phyloP scores from a whole-genome alignment of 2,329 filamentous ascomycete species.

The Tolypocladium ovalisporum region DNA sequence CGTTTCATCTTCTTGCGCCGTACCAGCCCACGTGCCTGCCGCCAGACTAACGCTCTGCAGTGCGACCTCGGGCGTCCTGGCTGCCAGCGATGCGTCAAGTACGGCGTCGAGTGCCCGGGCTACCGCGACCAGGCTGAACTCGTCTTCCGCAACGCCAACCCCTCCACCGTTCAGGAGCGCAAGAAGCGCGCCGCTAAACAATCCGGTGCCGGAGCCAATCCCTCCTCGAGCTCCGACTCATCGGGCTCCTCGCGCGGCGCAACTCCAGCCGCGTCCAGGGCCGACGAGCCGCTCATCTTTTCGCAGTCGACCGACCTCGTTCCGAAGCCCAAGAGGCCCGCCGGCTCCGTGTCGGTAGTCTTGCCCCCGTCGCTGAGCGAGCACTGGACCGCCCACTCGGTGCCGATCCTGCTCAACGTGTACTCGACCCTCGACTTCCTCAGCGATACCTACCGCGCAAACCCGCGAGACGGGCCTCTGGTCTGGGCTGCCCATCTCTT shows the following conservation, averaged over 20 bases:
- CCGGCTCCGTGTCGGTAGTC: neutral
- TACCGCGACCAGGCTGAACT: conserved; percentile 28
- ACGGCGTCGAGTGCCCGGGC: conserved; percentile 26
- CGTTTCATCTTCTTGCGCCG: neutral
- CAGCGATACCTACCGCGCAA: conserved; percentile 14
- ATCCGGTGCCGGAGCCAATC: neutral
- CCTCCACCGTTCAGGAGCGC: conserved; percentile 16
- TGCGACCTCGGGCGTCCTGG: conserved; percentile 28
- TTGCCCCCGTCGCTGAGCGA: conserved; percentile 14
- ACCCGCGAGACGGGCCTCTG: conserved; percentile 20
- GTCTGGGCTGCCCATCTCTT: conserved; percentile 28
- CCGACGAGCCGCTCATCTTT: neutral
- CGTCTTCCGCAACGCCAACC: conserved; percentile 24
- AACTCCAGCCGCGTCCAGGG: neutral
- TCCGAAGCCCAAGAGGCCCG: neutral
- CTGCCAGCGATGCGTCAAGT: conserved; percentile 29
- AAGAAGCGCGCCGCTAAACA: conserved; percentile 14
- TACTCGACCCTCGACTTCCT: conserved; percentile 25
- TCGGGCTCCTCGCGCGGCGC: neutral
- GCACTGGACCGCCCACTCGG: conserved; percentile 26
- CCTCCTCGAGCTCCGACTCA: conserved; percentile 4
- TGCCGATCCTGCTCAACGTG: conserved; percentile 27
- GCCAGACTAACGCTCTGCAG: conserved; percentile 10
- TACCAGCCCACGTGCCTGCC: no score
- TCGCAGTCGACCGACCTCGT: conserved; percentile 4